phyloP scores from a whole-genome alignment of 495 filamentous ascomycete genomes.

The Penicillium pulvis region DNA sequence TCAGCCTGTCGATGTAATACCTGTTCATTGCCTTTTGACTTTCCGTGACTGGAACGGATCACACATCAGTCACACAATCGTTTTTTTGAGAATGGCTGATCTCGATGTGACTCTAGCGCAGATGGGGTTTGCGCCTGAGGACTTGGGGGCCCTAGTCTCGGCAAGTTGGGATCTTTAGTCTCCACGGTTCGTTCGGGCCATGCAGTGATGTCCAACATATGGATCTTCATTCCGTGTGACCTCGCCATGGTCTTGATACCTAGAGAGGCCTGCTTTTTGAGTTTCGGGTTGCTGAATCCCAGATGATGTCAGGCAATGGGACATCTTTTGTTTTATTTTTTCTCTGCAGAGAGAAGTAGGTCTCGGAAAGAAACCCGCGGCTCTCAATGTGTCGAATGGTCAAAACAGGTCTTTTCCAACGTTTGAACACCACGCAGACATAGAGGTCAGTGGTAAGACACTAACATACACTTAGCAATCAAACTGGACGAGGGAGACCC shows the following conservation, averaged over 20 bases:
- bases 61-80: conserved; percentile 13
- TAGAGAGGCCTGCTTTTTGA: conserved; percentile 21
- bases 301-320: conserved; percentile 29
- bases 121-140: conserved; percentile 12
- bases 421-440: neutral
- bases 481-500: neutral
- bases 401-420: neutral
- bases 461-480: conserved; percentile 10
- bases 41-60: conserved; percentile 7
- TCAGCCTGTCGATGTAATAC: conserved; percentile 8
- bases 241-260: conserved; percentile 15
- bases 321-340: conserved; percentile 9
- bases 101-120: conserved; percentile 20
- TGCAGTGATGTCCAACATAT: conserved; percentile 45
- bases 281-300: conserved; percentile 17
- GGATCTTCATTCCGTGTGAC: conserved; percentile 33
- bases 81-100: conserved; percentile 8
- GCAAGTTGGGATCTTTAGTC: conserved; percentile 10
- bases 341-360: neutral
- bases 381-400: neutral
- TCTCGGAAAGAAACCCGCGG: neutral
- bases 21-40: conserved; percentile 2
- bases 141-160: conserved; percentile 19
- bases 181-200: conserved; percentile 31
- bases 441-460: neutral